Evolutionary conservation across 441 rosid genomes (phyloP), one percentile per base, ranked within the genome.

Genomic region (Daphne laureola): DNA sequence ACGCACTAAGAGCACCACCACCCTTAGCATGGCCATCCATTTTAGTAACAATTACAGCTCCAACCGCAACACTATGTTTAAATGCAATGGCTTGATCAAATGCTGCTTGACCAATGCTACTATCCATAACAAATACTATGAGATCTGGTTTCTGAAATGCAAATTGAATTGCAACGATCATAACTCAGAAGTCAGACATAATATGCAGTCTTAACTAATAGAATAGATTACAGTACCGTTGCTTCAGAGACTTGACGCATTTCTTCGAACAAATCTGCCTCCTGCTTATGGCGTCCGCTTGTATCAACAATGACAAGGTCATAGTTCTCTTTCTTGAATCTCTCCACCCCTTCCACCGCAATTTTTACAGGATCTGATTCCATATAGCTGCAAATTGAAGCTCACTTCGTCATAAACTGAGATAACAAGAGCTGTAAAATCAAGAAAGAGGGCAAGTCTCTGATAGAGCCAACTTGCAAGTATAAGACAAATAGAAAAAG

Each of bases 241-340:
- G 95, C 93, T 79, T 84, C 97, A 59, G 93, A 75, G 61, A 90
- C 93, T 90, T 84, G 93, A 27, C 93, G 91, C 89, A 90, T 87
- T 75, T 90, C 97, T 75, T 90, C 93, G 68, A 90, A 87, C 58
- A 90, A 89, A 27, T 93, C 65, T 68, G 91, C 96, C 71, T 90
- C 93, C 70, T 87, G 97, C 61, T 81, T 86, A 68, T 90, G 95
- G 12, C 93, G 89, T 55, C 93, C 95, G 76, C 97, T 90, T 5
- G 93, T 86, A 40, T 84, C 95, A 59, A 86, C 90, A 66, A 90
- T 86, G 49, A 90, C 82, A 46, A 90, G 95, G 78, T 90, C 97
- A 50, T 89, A 82, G 59, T 76, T 90, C 65, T 90, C 95, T 68
- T 82, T 73, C 68, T 86, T 90, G 67, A 90, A 90, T 62, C 76